phyloP scores from a whole-genome alignment of 768 basidiomycete species.

The Coprinopsis strossmayeri region DNA sequence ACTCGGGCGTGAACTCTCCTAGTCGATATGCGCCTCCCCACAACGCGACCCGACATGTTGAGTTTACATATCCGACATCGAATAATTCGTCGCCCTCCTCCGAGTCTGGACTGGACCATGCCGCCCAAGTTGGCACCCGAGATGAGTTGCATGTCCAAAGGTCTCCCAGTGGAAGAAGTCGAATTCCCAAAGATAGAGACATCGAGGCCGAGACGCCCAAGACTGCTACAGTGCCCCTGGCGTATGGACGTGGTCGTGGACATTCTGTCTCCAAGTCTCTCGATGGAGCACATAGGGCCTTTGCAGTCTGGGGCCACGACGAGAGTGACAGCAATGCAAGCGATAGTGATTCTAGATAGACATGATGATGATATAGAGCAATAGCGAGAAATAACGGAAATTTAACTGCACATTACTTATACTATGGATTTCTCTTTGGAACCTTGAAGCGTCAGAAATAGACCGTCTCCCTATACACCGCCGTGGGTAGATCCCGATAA shows the following conservation, averaged over 20 bases:
- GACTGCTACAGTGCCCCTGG: constrained; percentile 31
- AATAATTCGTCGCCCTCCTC: constrained; percentile 34
- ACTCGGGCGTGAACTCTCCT: constrained; percentile 60
- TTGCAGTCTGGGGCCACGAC: constrained; percentile 85
- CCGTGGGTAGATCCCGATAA: constrained; percentile 59
- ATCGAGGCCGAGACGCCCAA: constrained; percentile 56
- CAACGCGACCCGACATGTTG: constrained; percentile 51
- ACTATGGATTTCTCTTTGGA: not conserved
- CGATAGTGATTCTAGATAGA: constrained; percentile 43
- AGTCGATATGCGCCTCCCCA: constrained; percentile 49
- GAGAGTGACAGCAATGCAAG: constrained; percentile 84
- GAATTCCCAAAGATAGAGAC: constrained; percentile 36
- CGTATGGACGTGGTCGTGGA: constrained; percentile 24
- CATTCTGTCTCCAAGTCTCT: constrained; percentile 30
- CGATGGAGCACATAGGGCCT: constrained; percentile 49
- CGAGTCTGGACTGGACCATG: constrained; percentile 17
- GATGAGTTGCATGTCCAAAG: constrained; percentile 25
- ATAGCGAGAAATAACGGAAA: not conserved
- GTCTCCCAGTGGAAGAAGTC: constrained; percentile 39
- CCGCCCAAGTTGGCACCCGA: constrained; percentile 24
- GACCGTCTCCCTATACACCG: constrained; percentile 57
- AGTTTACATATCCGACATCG: constrained; percentile 34
- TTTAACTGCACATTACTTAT: not conserved
- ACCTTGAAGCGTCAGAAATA: constrained; percentile 44
- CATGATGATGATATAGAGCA: not conserved